A percentile compares a stretch with the other conserved stretches of the same genome.
Evolutionary conservation across 345 rosid species (phyloP).

Genomic region (Eucalyptus lansdowneana): DNA sequence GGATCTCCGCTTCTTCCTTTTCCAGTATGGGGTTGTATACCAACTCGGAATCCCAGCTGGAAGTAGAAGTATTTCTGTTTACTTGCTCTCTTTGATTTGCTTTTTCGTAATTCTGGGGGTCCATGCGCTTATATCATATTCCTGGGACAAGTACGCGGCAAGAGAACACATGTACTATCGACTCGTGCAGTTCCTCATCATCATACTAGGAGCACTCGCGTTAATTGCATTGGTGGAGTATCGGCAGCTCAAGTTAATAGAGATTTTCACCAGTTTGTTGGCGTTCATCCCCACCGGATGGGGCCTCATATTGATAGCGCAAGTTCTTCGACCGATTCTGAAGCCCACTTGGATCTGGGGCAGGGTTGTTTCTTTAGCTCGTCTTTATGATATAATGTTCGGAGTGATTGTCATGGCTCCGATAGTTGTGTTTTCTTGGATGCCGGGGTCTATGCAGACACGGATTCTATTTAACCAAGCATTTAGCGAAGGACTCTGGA

Average conservation of each 20-base stretch:
- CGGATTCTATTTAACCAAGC: not conserved
- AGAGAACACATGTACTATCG: not conserved
- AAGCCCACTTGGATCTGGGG: not conserved
- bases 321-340: not conserved
- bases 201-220: not conserved
- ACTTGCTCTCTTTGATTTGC: not conserved
- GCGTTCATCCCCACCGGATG: not conserved
- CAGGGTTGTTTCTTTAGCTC: not conserved
- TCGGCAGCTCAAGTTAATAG: not conserved
- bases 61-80: not conserved
- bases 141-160: not conserved
- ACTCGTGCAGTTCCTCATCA: not conserved
- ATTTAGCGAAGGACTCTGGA: not conserved
- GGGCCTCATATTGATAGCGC: not conserved
- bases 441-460: not conserved
- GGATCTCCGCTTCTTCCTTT: not conserved
- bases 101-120: not conserved
- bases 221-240: not conserved
- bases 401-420: not conserved
- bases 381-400: not conserved
- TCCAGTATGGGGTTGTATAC: not conserved
- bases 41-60: not conserved
- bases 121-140: not conserved
- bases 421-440: not conserved
- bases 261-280: not conserved